These are phyloP conservation scores for Paxillus ammoniavirescens DNA, from an alignment of 768 basidiomycete genomes.

Conservation along the genomic window DNA sequence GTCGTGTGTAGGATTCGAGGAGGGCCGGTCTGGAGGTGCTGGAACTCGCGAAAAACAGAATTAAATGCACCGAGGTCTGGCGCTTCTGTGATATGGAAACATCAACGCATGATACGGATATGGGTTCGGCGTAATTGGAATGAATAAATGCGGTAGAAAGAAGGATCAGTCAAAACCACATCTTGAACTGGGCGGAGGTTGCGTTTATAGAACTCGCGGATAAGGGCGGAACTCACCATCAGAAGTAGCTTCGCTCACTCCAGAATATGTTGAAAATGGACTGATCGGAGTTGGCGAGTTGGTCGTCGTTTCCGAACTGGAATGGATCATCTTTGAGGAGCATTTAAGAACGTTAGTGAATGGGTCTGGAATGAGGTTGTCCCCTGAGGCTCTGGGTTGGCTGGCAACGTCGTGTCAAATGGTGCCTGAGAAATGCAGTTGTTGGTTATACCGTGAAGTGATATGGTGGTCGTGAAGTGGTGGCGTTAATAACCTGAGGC, in stretches of 20 bases:
- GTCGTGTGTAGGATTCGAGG: conserved; percentile 22
- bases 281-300: conserved; percentile 35
- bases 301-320: conserved; percentile 36
- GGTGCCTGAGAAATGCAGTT: no score
- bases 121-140: conserved; percentile 4
- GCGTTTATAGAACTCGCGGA: not conserved
- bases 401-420: no score
- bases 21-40: conserved; percentile 50
- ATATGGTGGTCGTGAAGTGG: no score
- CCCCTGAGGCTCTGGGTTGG: no score
- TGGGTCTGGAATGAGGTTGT: not conserved
- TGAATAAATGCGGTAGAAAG: not conserved
- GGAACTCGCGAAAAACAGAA: conserved; percentile 65
- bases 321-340: conserved; percentile 27
- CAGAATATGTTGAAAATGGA: conserved; percentile 39
- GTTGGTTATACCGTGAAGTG: no score
- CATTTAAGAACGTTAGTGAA: conserved; percentile 17
- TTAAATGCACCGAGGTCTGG: conserved; percentile 76
- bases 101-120: not conserved
- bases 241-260: conserved; percentile 50
- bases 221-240: conserved; percentile 36
- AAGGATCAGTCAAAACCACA: not conserved
- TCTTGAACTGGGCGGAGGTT: not conserved
- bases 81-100: conserved; percentile 39
- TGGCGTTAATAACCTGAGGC: no score